Percentiles rank a stretch among this genome's conserved stretches.
Conservation (phyloP, 2,329 filamentous ascomycete genomes). For the Pseudohalonectria lignicola region DNA sequence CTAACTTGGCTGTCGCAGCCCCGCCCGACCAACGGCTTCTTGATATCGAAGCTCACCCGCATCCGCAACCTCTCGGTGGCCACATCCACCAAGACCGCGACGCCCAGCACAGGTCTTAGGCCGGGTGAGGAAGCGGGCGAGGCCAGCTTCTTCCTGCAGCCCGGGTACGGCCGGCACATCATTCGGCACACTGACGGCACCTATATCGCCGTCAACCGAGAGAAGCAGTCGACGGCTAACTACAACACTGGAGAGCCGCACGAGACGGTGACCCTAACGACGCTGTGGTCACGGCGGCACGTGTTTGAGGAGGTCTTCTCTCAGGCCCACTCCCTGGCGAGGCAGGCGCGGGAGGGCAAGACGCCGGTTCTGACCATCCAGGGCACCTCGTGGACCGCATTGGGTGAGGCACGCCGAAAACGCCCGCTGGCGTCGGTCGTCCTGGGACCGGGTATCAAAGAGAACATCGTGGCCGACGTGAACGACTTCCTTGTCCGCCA, state of each 20-base stretch:
- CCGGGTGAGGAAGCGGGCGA: constrained; percentile 51
- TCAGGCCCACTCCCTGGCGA: constrained; percentile 74
- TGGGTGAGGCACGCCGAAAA: constrained; percentile 79
- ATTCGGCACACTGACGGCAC: constrained; percentile 70
- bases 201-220: constrained; percentile 76
- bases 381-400: constrained; percentile 72
- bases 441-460: constrained; percentile 72
- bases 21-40: constrained; percentile 51
- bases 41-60: constrained; percentile 45
- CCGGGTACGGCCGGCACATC: constrained; percentile 81
- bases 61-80: constrained; percentile 49
- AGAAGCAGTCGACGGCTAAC: constrained; percentile 76
- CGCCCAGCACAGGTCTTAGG: neutral
- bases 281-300: constrained; percentile 78
- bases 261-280: constrained; percentile 87
- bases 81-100: constrained; percentile 31
- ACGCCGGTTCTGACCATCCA: constrained; percentile 83
- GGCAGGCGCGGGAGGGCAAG: constrained; percentile 77
- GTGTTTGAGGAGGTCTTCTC: constrained; percentile 85
- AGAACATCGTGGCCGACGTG: constrained; percentile 69
- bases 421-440: constrained; percentile 82
- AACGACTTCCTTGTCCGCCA: constrained; percentile 69
- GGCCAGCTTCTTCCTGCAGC: constrained; percentile 79
- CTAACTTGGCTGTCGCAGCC: constrained; percentile 88
- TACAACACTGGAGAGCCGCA: constrained; percentile 79